Base-by-base conservation (phyloP, 805 yeast genomes). In the Saturnispora sanitii region DNA sequence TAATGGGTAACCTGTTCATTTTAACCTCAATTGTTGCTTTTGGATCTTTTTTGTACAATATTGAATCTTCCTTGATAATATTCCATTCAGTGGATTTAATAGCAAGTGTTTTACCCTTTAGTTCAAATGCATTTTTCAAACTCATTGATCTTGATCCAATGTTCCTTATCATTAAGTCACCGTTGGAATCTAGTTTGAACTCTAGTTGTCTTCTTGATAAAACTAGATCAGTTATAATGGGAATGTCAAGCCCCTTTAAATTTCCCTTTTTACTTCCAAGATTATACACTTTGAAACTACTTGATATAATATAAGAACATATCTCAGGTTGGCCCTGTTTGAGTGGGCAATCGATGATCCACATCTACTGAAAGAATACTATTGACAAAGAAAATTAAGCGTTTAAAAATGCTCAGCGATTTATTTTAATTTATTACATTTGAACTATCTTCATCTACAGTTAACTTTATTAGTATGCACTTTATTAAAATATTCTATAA, bases 341-440 rank as follows among this genome's bases (percentile, higher is more conserved):
- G 4, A 39, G 6, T 7, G 42, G 42, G 16, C 42, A 39, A 16
- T 39, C 37, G 12, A 39, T 17, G 17, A 39, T 27, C 42, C 42
- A 39, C 42, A 39, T 39, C 16, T 27, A 27, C 4, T 20, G 15
- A 32, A 8, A 30, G 8, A 30, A 9, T 9, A 16, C 12, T 17
- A 26, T 26, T n/a, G 5, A 20, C 26, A 26, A 20, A 17, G 16
- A 23, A 15, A n/a, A 19, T 28, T 18, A 5, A 17, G 33, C 15
- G 33, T 16, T 9, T 15, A 25, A 13, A 34, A 11, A 19, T 33
- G 42, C 42, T 39, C 42, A 39, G 30, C 30, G 6, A 12, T 6
- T 27, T 15, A 40, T 11, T 25, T 23, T n/a, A n/a, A 12, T 16
- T 4, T 7, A 27, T 37, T 16, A 36, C n/a, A n/a, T n/a, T n/a